Evolutionary conservation across 2,329 filamentous ascomycete species (phyloP).

Genomic region (Geoglossum cookeanum): DNA sequence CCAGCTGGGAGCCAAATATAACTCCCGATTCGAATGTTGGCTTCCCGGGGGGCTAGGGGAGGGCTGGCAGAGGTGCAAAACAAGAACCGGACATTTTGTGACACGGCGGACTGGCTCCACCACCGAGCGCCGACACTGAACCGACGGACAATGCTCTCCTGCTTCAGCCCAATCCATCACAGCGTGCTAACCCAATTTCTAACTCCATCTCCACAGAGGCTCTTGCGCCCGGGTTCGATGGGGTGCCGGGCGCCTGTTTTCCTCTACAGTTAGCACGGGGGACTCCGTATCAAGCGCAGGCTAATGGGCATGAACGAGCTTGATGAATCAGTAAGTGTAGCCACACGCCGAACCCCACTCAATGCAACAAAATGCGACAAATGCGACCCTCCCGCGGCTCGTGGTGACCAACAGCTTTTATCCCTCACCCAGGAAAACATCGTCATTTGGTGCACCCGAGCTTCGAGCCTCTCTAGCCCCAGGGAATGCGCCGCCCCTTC

Average conservation of each 20-base stretch:
- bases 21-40: neutral
- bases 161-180: neutral
- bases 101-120: neutral
- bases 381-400: neutral
- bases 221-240: neutral
- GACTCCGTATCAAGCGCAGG: neutral
- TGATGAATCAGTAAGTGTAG: neutral
- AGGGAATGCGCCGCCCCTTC: neutral
- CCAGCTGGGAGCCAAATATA: neutral
- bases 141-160: neutral
- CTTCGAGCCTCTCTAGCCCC: neutral
- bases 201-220: neutral
- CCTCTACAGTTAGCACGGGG: neutral
- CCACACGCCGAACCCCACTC: neutral
- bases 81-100: too few species aligned
- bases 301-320: neutral
- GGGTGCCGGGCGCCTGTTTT: neutral
- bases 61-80: too few species aligned
- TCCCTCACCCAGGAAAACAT: neutral
- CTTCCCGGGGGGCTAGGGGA: too few species aligned
- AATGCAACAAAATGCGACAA: neutral
- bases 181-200: neutral
- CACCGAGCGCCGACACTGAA: neutral
- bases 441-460: neutral
- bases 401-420: conserved; percentile 1